These are phyloP conservation scores for Aaosphaeria arxii DNA, from an alignment of 2,329 filamentous ascomycete genomes.

Conservation along the genomic window DNA sequence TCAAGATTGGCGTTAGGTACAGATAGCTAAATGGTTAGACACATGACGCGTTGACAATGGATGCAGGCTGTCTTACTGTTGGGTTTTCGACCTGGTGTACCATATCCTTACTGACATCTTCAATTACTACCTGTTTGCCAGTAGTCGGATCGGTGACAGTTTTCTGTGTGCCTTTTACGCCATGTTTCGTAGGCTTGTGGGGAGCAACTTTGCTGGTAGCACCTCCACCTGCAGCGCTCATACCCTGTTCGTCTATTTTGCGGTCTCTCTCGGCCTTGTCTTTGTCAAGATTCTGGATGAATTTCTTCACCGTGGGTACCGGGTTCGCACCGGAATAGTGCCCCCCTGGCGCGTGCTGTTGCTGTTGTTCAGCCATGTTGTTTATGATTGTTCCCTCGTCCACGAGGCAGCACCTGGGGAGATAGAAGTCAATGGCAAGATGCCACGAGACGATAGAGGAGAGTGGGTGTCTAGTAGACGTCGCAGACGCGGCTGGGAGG, in stretches of 20 bases:
- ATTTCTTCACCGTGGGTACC: slow-evolving; percentile 83
- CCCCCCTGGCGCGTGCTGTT: slow-evolving; percentile 52
- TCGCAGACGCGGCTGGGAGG: too few species aligned
- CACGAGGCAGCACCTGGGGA: background rate
- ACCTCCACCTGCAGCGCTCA: slow-evolving; percentile 49
- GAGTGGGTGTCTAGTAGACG: background rate
- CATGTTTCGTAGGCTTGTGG: slow-evolving; percentile 47
- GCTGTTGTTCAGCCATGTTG: slow-evolving; percentile 44
- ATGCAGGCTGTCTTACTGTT: slow-evolving; percentile 44
- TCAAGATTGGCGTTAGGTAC: slow-evolving; percentile 87
- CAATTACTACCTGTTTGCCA: slow-evolving; percentile 79
- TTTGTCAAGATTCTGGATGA: slow-evolving; percentile 72
- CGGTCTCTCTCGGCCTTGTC: slow-evolving; percentile 76
- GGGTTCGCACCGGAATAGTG: slow-evolving; percentile 83
- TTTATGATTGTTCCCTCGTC: slow-evolving; percentile 2
- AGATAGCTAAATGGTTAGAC: slow-evolving; percentile 55
- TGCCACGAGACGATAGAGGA: background rate
- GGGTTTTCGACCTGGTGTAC: slow-evolving; percentile 71
- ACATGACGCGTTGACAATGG: too few species aligned
- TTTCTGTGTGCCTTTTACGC: slow-evolving; percentile 50
- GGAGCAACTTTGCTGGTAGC: slow-evolving; percentile 36
- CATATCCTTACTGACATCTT: slow-evolving; percentile 71
- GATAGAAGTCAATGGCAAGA: slow-evolving; percentile 1
- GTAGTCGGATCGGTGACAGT: slow-evolving; percentile 84
- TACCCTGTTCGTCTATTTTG: slow-evolving; percentile 60